Conservation (phyloP, 1,139 yeast genomes). For the Starmera stellimalicola region DNA sequence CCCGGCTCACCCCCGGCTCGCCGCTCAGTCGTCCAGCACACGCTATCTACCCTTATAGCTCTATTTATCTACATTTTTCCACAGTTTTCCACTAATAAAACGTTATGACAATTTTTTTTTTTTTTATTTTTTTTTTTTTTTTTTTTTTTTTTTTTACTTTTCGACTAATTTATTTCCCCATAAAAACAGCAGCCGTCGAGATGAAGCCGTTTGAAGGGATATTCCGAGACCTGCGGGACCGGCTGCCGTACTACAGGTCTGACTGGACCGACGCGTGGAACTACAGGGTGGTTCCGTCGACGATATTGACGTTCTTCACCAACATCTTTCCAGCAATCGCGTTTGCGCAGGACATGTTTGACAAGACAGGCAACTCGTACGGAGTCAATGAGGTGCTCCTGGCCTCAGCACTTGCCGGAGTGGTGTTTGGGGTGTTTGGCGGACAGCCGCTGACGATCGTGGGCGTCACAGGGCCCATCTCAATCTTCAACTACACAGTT, state of each 20-base stretch:
- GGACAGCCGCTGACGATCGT: constrained; percentile 94
- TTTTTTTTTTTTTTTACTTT: background rate
- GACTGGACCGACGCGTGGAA: constrained; percentile 82
- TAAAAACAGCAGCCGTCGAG: constrained; percentile 1
- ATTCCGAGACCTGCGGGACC: constrained; percentile 23
- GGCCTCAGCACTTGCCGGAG: constrained; percentile 81
- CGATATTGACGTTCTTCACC: constrained; percentile 76
- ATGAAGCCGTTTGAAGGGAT: constrained; percentile 19
- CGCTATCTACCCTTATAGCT: background rate
- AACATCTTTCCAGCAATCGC: constrained; percentile 90
- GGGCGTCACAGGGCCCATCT: constrained; percentile 95
- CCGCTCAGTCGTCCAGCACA: background rate
- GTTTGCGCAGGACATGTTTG: constrained; percentile 95
- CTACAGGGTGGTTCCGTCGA: constrained; percentile 84
- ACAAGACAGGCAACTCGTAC: constrained; percentile 73
- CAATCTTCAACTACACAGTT: constrained; percentile 87
- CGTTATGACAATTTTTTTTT: background rate
- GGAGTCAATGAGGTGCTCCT: constrained; percentile 87
- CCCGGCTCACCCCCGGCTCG: too few species aligned
- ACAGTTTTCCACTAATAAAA: background rate
- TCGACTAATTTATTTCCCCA: background rate
- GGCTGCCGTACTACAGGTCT: constrained; percentile 53
- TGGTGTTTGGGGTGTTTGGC: constrained; percentile 72
- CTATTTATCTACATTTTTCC: background rate
- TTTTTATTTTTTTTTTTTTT: background rate